phyloP scores from a whole-genome alignment of 2,329 filamentous ascomycete species.

The Neofusicoccum parvum region DNA sequence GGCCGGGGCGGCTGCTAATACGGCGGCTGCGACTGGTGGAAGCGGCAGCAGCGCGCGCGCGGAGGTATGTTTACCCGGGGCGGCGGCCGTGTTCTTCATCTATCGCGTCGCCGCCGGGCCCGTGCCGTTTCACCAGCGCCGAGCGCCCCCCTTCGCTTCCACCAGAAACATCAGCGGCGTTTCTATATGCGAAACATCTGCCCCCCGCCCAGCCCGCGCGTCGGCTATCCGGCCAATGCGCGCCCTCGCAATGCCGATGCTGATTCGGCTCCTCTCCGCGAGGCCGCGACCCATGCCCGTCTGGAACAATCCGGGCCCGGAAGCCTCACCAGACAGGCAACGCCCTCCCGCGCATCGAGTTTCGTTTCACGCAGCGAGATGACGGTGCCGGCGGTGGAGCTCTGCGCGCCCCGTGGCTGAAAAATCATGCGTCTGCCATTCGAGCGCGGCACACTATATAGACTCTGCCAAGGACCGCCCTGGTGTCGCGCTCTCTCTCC shows the following conservation, averaged over 20 bases:
- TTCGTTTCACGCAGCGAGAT: conserved; percentile 22
- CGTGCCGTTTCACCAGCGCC: conserved; percentile 6
- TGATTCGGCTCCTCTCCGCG: conserved; percentile 1
- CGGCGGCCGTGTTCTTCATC: background rate
- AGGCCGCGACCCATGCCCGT: background rate
- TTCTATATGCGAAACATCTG: conserved; percentile 12
- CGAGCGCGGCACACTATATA: conserved; percentile 4
- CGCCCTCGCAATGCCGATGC: background rate
- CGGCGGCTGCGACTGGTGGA: background rate
- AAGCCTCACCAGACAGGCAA: background rate
- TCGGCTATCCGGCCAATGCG: background rate
- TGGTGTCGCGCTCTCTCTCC: background rate
- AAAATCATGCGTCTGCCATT: conserved; percentile 18
- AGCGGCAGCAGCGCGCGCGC: no score
- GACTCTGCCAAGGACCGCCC: conserved; percentile 4
- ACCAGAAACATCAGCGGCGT: background rate
- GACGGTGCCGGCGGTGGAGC: conserved; percentile 12
- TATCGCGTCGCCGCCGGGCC: background rate
- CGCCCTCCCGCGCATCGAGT: background rate
- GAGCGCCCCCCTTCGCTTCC: conserved; percentile 7
- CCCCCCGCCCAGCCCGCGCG: background rate
- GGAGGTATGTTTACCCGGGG: background rate
- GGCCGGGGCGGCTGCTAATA: background rate
- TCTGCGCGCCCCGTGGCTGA: background rate
- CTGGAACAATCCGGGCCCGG: background rate